Evolutionary conservation across 768 basidiomycete genomes (phyloP).

Genomic region (Phylloporus rhodoxanthus): DNA sequence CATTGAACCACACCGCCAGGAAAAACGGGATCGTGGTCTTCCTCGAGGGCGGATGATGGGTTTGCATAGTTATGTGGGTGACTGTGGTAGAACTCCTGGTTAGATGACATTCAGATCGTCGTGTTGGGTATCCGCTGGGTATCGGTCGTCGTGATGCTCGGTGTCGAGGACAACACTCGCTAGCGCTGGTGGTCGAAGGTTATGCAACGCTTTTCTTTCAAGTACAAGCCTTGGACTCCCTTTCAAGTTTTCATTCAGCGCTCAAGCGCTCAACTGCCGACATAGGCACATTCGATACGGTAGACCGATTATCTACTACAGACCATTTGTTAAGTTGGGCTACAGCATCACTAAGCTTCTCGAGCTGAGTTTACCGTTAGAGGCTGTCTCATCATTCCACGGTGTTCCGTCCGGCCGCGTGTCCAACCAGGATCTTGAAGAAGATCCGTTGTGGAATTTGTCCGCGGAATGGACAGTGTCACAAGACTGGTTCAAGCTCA

Average conservation of each 20-base stretch:
- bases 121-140: constrained; percentile 18
- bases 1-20: constrained; percentile 24
- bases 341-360: background rate
- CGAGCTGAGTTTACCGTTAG: background rate
- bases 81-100: constrained; percentile 21
- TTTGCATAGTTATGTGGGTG: constrained; percentile 12
- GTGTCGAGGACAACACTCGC: background rate
- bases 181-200: constrained; percentile 8
- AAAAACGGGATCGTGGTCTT: constrained; percentile 29
- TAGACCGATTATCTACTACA: background rate
- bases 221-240: background rate
- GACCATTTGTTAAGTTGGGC: background rate
- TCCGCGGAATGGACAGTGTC: background rate
- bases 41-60: constrained; percentile 12
- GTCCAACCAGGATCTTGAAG: background rate
- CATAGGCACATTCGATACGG: background rate
- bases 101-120: constrained; percentile 20
- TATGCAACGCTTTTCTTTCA: background rate
- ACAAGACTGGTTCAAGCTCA: no score
- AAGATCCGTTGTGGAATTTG: background rate
- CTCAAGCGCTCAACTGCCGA: constrained; percentile 3
- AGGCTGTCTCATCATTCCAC: background rate
- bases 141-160: constrained; percentile 8
- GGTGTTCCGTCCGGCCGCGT: background rate
- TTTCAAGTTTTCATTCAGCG: constrained; percentile 6